Percentiles rank a stretch among this genome's conserved stretches.
phyloP scores from a whole-genome alignment of 768 basidiomycete species.

The Agrocybe praecox region DNA sequence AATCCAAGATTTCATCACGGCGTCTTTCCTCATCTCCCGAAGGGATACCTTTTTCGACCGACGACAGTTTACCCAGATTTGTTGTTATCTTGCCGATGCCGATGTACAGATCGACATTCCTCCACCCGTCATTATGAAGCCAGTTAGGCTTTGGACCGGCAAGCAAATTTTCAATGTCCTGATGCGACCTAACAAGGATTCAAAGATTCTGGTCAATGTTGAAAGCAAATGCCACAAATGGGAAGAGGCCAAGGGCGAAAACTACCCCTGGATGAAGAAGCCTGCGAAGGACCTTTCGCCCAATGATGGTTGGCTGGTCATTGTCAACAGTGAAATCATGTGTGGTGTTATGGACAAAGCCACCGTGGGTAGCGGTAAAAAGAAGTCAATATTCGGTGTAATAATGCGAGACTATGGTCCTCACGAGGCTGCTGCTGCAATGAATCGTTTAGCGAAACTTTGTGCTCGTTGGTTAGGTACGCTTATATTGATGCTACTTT shows the following conservation, averaged over 20 bases:
- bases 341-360: constrained; percentile 99
- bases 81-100: constrained; percentile 92
- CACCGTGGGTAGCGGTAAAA: constrained; percentile 97
- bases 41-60: constrained; percentile 94
- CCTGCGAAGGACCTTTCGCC: constrained; percentile 86
- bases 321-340: constrained; percentile 98
- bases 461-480: constrained; percentile 91
- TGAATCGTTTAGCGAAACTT: constrained; percentile 95
- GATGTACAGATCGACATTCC: constrained; percentile 93
- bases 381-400: constrained; percentile 98
- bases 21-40: constrained; percentile 91
- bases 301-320: constrained; percentile 97
- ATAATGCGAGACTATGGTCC: constrained; percentile 97
- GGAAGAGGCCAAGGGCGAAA: constrained; percentile 67
- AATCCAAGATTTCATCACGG: constrained; percentile 99
- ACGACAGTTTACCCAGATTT: constrained; percentile 94
- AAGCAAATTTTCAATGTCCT: constrained; percentile 98
- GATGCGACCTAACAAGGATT: constrained; percentile 89
- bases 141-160: constrained; percentile 92
- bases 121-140: constrained; percentile 93
- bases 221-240: constrained; percentile 94
- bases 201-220: constrained; percentile 88
- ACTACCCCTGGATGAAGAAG: constrained; percentile 62
- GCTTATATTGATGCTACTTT: constrained; percentile 21
- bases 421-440: constrained; percentile 90